These are phyloP conservation scores for Pistacia vera DNA, from an alignment of 345 rosid species.

Conservation along the genomic window DNA sequence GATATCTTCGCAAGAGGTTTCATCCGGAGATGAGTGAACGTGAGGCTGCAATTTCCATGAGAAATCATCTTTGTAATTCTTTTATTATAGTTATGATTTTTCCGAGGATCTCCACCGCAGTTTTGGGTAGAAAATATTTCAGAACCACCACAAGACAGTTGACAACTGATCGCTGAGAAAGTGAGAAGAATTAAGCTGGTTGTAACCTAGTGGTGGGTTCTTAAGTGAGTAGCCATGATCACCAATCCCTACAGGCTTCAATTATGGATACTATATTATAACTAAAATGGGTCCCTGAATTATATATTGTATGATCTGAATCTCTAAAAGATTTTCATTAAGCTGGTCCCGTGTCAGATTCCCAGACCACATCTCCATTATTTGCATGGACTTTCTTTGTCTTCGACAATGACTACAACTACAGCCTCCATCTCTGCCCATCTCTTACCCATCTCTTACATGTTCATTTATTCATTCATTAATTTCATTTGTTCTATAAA, in stretches of 20 bases:
- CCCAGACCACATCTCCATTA: not conserved
- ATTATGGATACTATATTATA: not conserved
- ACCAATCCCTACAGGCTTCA: not conserved
- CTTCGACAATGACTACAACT: not conserved
- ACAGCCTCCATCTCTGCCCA: not conserved
- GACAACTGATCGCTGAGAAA: no score
- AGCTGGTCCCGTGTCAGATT: not conserved
- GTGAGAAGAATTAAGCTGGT: conserved; percentile 7
- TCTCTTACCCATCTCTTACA: not conserved
- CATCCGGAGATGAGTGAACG: conserved; percentile 97
- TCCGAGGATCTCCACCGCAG: conserved; percentile 20
- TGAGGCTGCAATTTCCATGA: conserved; percentile 96
- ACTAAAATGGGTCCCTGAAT: not conserved
- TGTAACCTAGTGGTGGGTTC: conserved; percentile 25
- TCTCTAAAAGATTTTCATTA: no score
- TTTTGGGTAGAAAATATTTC: not conserved
- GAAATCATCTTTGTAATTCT: conserved; percentile 31
- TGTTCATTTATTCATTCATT: not conserved
- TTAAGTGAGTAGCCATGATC: conserved; percentile 4
- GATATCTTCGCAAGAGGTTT: conserved; percentile 94
- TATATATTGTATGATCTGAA: no score
- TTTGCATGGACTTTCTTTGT: not conserved
- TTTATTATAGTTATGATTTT: conserved; percentile 20
- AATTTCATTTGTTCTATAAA: no score
- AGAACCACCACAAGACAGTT: no score